A percentile compares a stretch with the other conserved stretches of the same genome.
These are phyloP conservation scores for Cryphonectria japonica DNA, from an alignment of 2,329 filamentous ascomycete genomes.

Conservation along the genomic window DNA sequence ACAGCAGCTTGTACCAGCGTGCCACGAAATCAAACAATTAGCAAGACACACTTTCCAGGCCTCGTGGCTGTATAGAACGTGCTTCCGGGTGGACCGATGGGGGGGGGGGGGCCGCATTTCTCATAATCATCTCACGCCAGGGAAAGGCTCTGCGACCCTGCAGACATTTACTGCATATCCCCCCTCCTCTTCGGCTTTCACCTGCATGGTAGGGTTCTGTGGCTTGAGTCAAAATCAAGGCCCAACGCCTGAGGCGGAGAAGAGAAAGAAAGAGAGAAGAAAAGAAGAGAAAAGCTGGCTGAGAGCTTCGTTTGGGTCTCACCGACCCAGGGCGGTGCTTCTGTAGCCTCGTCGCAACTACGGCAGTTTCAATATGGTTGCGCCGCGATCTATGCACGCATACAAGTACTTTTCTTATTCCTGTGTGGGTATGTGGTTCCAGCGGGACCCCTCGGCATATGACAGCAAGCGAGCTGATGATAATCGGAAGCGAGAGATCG, in stretches of 20 bases:
- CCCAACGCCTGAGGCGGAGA: background rate
- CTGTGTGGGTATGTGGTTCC: background rate
- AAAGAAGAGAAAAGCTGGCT: background rate
- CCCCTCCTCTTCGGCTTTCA: background rate
- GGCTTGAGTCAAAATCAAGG: background rate
- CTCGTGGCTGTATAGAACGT: conserved; percentile 3
- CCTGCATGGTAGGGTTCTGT: background rate
- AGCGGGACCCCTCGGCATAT: background rate
- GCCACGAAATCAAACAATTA: background rate
- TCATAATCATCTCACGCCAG: background rate
- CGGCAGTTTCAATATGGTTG: background rate
- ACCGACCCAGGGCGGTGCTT: background rate
- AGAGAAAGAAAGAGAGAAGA: background rate
- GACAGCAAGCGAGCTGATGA: background rate
- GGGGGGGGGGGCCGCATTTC: background rate
- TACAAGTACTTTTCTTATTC: background rate
- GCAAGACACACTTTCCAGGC: background rate
- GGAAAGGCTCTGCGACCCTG: background rate
- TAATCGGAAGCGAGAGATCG: background rate
- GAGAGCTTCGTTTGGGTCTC: background rate
- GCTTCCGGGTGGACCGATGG: background rate
- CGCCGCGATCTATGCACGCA: background rate
- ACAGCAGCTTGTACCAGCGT: background rate
- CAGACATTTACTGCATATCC: background rate
- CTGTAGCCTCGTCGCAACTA: background rate